phyloP scores from a whole-genome alignment of 164 flowering plant species.

The Berberis thunbergii region DNA sequence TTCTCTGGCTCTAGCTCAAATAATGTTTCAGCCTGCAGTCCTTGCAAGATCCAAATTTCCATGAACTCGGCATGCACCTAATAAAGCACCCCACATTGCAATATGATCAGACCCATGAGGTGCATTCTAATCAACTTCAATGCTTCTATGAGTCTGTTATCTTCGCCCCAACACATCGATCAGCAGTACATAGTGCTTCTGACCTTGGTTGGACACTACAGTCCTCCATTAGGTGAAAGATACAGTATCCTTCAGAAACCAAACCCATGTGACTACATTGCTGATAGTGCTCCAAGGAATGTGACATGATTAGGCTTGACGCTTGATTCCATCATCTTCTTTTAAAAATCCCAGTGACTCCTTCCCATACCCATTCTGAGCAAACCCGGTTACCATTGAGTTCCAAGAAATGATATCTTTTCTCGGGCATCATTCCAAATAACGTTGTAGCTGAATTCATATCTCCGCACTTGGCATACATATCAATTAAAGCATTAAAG shows the following conservation, averaged over 20 bases:
- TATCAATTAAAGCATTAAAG: slow-evolving; percentile 49
- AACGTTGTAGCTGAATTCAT: slow-evolving; percentile 33
- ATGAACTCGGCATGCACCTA: slow-evolving; percentile 47
- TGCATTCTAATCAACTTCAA: slow-evolving; percentile 32
- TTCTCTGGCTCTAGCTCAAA: slow-evolving; percentile 51
- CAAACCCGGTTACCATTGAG: slow-evolving; percentile 49
- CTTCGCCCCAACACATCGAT: slow-evolving; percentile 56
- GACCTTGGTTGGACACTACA: slow-evolving; percentile 36
- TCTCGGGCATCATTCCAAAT: slow-evolving; percentile 34
- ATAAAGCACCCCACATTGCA: slow-evolving; percentile 57
- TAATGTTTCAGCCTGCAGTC: slow-evolving; percentile 41
- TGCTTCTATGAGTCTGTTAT: slow-evolving; percentile 43
- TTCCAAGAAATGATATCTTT: slow-evolving; percentile 61
- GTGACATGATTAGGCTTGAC: slow-evolving; percentile 50
- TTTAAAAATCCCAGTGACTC: slow-evolving; percentile 30
- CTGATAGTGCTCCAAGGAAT: slow-evolving; percentile 55
- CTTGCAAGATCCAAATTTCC: slow-evolving; percentile 42
- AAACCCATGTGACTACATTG: slow-evolving; percentile 60
- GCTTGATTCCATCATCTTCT: slow-evolving; percentile 30
- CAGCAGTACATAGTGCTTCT: slow-evolving; percentile 51
- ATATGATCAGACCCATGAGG: slow-evolving; percentile 22
- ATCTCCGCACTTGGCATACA: slow-evolving; percentile 64
- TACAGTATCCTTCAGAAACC: slow-evolving; percentile 28
- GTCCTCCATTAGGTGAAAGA: slow-evolving; percentile 35
- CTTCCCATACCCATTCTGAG: slow-evolving; percentile 46